Conservation (phyloP, 1,284 basidiomycete genomes). For the Tylopilus sp. region DNA sequence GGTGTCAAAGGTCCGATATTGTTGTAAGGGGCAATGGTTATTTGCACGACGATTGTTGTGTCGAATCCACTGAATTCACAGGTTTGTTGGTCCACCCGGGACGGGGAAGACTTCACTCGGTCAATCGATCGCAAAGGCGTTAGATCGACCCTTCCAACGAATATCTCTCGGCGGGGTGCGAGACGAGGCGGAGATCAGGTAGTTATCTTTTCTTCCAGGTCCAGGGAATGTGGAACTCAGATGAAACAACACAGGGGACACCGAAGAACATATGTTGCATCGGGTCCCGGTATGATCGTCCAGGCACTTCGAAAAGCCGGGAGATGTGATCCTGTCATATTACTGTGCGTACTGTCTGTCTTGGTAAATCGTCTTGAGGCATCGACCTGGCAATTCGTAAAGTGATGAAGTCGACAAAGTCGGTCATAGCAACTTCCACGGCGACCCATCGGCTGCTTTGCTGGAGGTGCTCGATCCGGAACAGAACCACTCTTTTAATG, state of each 20-base stretch:
- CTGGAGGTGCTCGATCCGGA: constrained; percentile 91
- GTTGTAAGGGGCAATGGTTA: constrained; percentile 44
- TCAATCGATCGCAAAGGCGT: constrained; percentile 81
- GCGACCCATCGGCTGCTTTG: constrained; percentile 84
- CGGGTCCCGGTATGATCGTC: constrained; percentile 82
- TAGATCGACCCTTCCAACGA: constrained; percentile 84
- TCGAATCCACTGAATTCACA: constrained; percentile 23
- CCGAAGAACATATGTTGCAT: constrained; percentile 86
- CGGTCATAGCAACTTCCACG: constrained; percentile 81
- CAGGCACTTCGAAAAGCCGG: constrained; percentile 87
- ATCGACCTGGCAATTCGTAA: constrained; percentile 26
- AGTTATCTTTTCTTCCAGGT: not conserved
- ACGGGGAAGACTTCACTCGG: constrained; percentile 84
- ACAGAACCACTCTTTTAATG: constrained; percentile 83
- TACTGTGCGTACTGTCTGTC: constrained; percentile 54
- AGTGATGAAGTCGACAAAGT: constrained; percentile 89
- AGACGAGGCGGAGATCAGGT: constrained; percentile 85
- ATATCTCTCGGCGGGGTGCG: constrained; percentile 90
- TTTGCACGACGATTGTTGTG: not conserved
- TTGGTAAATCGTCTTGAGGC: constrained; percentile 14
- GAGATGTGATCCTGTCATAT: constrained; percentile 72
- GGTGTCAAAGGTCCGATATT: constrained; percentile 78
- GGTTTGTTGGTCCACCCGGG: constrained; percentile 80
- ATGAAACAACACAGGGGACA: constrained; percentile 53
- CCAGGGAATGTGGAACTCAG: constrained; percentile 2